phyloP scores from a whole-genome alignment of 306 rosid species.

The Trifolium repens region DNA sequence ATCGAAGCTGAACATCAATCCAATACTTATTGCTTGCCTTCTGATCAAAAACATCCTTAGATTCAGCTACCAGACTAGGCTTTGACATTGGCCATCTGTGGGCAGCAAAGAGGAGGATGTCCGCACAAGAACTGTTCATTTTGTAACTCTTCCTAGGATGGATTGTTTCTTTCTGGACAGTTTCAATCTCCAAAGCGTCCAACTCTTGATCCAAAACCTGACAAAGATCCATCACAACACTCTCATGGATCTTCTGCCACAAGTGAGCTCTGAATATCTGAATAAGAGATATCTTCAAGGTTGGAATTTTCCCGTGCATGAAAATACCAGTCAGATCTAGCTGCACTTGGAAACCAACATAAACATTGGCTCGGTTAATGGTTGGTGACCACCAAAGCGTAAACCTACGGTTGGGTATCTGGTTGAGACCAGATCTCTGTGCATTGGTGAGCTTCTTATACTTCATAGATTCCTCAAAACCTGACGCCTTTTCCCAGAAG shows the following conservation, averaged over 20 bases:
- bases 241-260: slow-evolving; percentile 99
- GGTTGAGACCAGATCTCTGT: slow-evolving; percentile 99
- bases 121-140: slow-evolving; percentile 99
- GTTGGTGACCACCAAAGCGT: slow-evolving; percentile 99
- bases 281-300: slow-evolving; percentile 93
- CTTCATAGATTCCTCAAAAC: slow-evolving; percentile 99
- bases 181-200: slow-evolving; percentile 98
- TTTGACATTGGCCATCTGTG: slow-evolving; percentile 99
- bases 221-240: slow-evolving; percentile 99
- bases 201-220: slow-evolving; percentile 99
- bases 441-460: slow-evolving; percentile 99
- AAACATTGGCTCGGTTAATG: slow-evolving; percentile 96
- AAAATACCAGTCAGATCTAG: slow-evolving; percentile 97
- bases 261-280: slow-evolving; percentile 99
- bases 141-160: slow-evolving; percentile 99
- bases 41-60: slow-evolving; percentile 98
- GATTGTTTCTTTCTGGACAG: slow-evolving; percentile 98
- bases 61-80: slow-evolving; percentile 98
- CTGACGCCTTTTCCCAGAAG: slow-evolving; percentile 99
- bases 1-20: slow-evolving; percentile 97
- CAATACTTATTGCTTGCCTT: slow-evolving; percentile 98
- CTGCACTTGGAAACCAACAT: slow-evolving; percentile 99
- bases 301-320: slow-evolving; percentile 99
- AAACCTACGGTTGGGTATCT: slow-evolving; percentile 98
- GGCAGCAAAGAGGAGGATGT: slow-evolving; percentile 95